Evolutionary conservation across 2,329 filamentous ascomycete genomes (phyloP).

Genomic region (Microsporum ferrugineum): DNA sequence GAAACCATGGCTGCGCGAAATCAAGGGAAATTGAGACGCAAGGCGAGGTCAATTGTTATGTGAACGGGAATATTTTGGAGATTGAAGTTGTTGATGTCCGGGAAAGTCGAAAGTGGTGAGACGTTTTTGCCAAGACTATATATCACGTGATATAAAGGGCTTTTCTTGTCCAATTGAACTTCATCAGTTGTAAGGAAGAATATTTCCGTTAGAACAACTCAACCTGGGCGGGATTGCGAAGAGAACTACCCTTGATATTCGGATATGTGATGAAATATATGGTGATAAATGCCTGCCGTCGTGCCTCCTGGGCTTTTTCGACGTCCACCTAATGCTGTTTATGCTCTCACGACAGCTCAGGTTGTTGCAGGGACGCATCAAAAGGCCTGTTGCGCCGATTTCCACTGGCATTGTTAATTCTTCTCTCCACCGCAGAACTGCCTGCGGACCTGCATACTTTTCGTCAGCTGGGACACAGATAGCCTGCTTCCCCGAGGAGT

Average conservation of each 20-base stretch:
- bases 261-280: background rate
- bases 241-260: background rate
- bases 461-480: background rate
- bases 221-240: background rate
- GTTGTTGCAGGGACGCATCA: background rate
- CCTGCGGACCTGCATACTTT: background rate
- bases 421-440: background rate
- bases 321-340: background rate
- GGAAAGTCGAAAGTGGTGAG: background rate
- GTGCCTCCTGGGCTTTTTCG: background rate
- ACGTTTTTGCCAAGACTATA: background rate
- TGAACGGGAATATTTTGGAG: slow-evolving; percentile 5
- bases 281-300: background rate
- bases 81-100: background rate
- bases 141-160: slow-evolving; percentile 3
- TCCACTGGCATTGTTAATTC: background rate
- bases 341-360: slow-evolving; percentile 2
- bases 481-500: background rate
- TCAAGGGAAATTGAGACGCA: slow-evolving; percentile 7
- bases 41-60: slow-evolving; percentile 18
- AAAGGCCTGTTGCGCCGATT: background rate
- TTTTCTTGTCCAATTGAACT: background rate
- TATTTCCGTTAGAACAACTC: background rate
- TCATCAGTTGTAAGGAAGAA: background rate
- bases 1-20: slow-evolving; percentile 30